Conservation (phyloP, 257 asterid genomes). For the Plantago major region DNA sequence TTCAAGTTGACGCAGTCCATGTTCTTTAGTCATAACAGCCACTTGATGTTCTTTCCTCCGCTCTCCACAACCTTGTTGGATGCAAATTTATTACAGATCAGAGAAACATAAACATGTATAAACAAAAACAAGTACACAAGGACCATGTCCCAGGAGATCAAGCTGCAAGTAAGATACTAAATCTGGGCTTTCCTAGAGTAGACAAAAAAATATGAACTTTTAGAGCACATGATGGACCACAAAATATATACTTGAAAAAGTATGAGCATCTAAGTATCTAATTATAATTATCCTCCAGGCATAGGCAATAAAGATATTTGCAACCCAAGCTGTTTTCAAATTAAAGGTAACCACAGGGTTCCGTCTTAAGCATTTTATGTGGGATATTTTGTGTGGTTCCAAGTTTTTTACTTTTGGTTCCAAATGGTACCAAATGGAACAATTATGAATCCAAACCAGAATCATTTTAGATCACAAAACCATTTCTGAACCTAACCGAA, state of each 20-base stretch:
- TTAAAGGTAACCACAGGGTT: neutral
- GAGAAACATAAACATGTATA: neutral
- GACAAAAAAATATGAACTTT: too few species aligned
- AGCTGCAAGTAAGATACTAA: neutral
- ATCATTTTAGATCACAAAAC: too few species aligned
- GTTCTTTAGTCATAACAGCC: conserved; percentile 55
- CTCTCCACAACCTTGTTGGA: conserved; percentile 13
- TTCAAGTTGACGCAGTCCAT: conserved; percentile 48
- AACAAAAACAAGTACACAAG: neutral
- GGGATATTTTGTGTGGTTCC: too few species aligned
- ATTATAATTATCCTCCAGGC: neutral
- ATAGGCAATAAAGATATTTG: neutral
- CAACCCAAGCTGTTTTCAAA: neutral
- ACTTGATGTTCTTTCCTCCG: conserved; percentile 48
- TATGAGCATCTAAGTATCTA: too few species aligned
- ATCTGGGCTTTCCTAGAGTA: too few species aligned
- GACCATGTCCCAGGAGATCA: neutral
- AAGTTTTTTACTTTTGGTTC: too few species aligned
- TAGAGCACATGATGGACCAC: too few species aligned
- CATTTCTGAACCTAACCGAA: too few species aligned
- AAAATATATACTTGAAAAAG: too few species aligned
- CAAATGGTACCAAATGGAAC: too few species aligned
- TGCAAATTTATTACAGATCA: neutral
- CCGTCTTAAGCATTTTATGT: neutral
- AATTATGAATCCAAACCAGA: too few species aligned